phyloP scores from a whole-genome alignment of 2,329 filamentous ascomycete species.

The Blumeriella jaapii region DNA sequence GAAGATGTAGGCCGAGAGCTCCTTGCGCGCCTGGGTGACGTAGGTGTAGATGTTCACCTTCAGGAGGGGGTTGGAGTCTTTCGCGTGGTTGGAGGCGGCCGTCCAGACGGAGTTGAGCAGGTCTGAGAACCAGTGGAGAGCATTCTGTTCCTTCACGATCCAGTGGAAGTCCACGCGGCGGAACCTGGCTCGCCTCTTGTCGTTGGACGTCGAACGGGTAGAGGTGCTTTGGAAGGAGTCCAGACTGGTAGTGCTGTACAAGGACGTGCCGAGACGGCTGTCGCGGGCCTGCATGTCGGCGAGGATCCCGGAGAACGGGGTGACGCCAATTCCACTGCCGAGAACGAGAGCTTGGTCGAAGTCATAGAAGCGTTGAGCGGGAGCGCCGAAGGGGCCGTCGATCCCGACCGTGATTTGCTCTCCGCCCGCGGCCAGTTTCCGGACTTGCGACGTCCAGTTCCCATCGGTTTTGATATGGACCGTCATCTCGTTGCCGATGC shows the following conservation, averaged over 20 bases:
- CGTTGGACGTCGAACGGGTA: not conserved
- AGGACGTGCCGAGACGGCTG: constrained; percentile 20
- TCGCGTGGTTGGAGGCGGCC: constrained; percentile 31
- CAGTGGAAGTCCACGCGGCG: constrained; percentile 48
- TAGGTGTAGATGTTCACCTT: constrained; percentile 45
- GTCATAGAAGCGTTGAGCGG: constrained; percentile 46
- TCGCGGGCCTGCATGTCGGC: constrained; percentile 40
- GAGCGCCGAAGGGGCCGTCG: constrained; percentile 46
- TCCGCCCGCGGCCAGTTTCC: constrained; percentile 28
- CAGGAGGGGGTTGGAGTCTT: constrained; percentile 29
- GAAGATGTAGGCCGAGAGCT: constrained; percentile 42
- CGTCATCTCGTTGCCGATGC: constrained; percentile 37
- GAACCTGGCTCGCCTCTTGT: constrained; percentile 21
- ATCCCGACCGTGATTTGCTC: constrained; percentile 37
- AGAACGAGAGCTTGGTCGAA: constrained; percentile 45
- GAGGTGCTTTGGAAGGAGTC: not conserved
- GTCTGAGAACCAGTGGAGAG: constrained; percentile 45
- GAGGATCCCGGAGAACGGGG: constrained; percentile 45
- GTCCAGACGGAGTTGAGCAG: constrained; percentile 38
- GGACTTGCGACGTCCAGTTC: constrained; percentile 40
- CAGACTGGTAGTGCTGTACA: constrained; percentile 16
- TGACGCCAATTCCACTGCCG: constrained; percentile 45
- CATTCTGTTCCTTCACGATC: constrained; percentile 46
- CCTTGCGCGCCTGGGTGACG: constrained; percentile 42
- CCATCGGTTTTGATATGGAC: constrained; percentile 47